Base-by-base conservation (phyloP, 1,284 basidiomycete species). In the Retiboletus flavoniger region DNA sequence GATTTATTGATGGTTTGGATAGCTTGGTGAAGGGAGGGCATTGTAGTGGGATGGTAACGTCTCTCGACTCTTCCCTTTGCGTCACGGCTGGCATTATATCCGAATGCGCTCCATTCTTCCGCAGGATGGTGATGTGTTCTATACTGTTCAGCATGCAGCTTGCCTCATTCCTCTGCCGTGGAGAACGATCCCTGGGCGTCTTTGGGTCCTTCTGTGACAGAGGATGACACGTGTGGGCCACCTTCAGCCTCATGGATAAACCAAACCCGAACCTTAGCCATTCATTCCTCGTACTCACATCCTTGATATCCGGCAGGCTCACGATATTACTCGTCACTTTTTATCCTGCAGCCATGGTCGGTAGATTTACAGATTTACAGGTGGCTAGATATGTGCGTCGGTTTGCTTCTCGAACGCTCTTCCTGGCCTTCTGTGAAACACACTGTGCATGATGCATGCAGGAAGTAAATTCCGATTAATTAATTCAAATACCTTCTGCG, bases 21-120 rank as follows among this genome's bases (percentile, higher is more conserved):
- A 36, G 49, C 7, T 21, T 66, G 52, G 17, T 26, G 1, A n/a
- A 63, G 31, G 40, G 62, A 54, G 24, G 2, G 28, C 64, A 66
- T 64, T 31, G 46, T 21, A 2, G 29, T 43, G 26, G 41, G 44
- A n/a, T 1, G 24, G 36, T 46, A 2, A 1, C 13, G 31, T 47
- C 34, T 39, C 29, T 49, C 11, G 21, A 35, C 16, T 35, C 9
- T 26, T 21, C 1, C 36, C 35, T 32, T 40, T 38, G 41, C 17
- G 1, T 26, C 47, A 10, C 13, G 28, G 16, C 17, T 45, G 11
- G 39, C 21, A 11, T 63, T 65, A 55, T 65, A 67, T 53, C 17
- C 3, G 21, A 16, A 29, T 16, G 7, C 8, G 36, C 7, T 35
- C 32, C 28, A 17, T 26, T 19, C 29, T 29, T 39, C 38, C 35